Percentiles rank a stretch among this genome's conserved stretches.
Conservation (phyloP, 2,329 filamentous ascomycete genomes). For the Pseudogymnoascus sp. region DNA sequence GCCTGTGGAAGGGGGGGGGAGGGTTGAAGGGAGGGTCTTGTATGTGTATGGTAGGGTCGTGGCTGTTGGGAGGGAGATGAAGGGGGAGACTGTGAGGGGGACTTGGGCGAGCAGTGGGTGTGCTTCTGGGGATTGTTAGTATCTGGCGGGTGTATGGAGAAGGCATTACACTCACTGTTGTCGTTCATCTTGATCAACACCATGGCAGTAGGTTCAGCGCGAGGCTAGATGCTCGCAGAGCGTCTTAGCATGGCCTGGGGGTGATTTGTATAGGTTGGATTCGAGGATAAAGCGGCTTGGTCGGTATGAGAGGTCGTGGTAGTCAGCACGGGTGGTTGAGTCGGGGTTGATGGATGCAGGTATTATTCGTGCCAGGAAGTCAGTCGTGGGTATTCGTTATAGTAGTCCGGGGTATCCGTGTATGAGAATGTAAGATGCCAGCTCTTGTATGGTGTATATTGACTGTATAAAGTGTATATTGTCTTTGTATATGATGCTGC, state of each 20-base stretch:
- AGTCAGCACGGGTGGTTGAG: no score
- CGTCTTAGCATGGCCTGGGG: background rate
- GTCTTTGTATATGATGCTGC: background rate
- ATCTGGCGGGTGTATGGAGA: background rate
- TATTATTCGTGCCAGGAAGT: no score
- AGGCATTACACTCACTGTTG: constrained; percentile 20
- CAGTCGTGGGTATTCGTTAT: no score
- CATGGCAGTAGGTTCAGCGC: background rate
- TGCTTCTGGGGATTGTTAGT: constrained; percentile 43
- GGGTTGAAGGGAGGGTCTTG: constrained; percentile 76
- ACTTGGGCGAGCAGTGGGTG: constrained; percentile 88
- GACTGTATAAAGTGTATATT: no score
- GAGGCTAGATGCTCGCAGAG: background rate
- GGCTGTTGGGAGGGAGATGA: constrained; percentile 80
- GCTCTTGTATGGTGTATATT: no score
- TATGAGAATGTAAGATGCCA: no score
- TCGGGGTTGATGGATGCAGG: no score
- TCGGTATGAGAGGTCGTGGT: no score
- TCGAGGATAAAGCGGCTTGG: no score
- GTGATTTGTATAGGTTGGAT: background rate
- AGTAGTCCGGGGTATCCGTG: no score
- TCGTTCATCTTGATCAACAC: constrained; percentile 23
- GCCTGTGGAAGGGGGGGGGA: constrained; percentile 63
- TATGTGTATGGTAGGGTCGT: constrained; percentile 94
- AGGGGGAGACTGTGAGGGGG: constrained; percentile 87